Evolutionary conservation across 768 basidiomycete species (phyloP).

Genomic region (Botryobasidium botryosum): DNA sequence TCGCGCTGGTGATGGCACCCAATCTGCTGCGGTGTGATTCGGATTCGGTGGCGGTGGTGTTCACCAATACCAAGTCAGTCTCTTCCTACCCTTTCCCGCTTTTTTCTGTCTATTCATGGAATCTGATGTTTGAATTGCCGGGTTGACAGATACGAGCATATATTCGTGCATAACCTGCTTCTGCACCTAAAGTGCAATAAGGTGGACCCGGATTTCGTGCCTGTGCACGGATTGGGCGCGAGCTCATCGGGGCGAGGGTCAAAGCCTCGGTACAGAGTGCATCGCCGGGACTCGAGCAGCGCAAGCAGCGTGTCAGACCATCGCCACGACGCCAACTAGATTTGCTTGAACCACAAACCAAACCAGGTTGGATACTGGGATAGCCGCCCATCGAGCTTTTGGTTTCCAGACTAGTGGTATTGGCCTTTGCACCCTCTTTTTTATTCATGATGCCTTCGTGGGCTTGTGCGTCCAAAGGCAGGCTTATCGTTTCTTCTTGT

Average conservation of each 20-base stretch:
- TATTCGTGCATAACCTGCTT: slow-evolving; percentile 73
- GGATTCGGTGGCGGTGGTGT: slow-evolving; percentile 75
- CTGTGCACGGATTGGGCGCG: slow-evolving; percentile 63
- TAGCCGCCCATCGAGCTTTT: too few relatives aligned
- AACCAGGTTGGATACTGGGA: too few relatives aligned
- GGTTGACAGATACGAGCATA: slow-evolving; percentile 55
- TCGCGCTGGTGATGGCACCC: slow-evolving; percentile 85
- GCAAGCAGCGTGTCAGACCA: too few relatives aligned
- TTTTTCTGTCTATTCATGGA: slow-evolving; percentile 28
- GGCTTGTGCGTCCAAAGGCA: too few relatives aligned
- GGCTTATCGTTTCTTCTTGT: too few relatives aligned
- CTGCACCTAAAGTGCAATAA: slow-evolving; percentile 59
- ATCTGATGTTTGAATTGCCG: not conserved
- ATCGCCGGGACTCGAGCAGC: too few relatives aligned
- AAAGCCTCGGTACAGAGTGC: too few relatives aligned
- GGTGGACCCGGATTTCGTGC: slow-evolving; percentile 62
- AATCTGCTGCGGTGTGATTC: slow-evolving; percentile 77
- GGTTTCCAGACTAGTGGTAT: too few relatives aligned
- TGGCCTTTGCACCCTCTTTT: too few relatives aligned
- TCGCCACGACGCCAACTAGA: too few relatives aligned
- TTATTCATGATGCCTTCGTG: too few relatives aligned
- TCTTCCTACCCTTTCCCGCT: not conserved
- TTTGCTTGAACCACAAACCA: too few relatives aligned
- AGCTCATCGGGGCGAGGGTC: not conserved
- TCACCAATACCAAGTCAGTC: slow-evolving; percentile 79